Base-by-base conservation (phyloP, 1,139 yeast species). In the Blastobotrys illinoisensis region DNA sequence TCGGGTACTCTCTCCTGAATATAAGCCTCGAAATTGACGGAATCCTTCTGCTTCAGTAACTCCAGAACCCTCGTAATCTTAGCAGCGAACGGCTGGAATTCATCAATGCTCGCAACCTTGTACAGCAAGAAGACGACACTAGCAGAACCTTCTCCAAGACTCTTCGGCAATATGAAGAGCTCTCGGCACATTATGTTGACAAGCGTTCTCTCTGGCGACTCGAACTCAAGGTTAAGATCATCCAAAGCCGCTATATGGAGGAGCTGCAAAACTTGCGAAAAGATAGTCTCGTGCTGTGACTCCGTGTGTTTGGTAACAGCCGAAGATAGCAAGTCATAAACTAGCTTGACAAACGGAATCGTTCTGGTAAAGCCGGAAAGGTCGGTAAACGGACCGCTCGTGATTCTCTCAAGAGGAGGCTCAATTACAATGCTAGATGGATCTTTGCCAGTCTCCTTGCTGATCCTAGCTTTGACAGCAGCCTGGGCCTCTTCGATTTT, bases 401-500 rank as follows among this genome's bases (percentile, higher is more conserved):
- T 52, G 40, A 74, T 63, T 3, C 64, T 63, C 28, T 62, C 64
- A 43, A 74, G 46, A 9, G 67, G 67, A 1, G 77, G 75, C 54
- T 71, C 68, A 44, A 69, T 63, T 3, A 72, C 74, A 23, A 69
- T 60, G 6, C 62, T 58, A 5, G 67, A 68, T 11, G 60, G 36
- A 0, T 67, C 62, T 13, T 53, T 48, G 13, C 65, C 65, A 1
- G 61, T 70, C 56, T 47, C 48, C 50, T 65, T 64, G 11, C 49
- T 44, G n/a, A 68, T 62, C 40, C 75, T 67, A 44, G 78, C 79
- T 59, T 81, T 83, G 49, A 83, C 72, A 20, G 81, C 72, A 49
- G 80, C 69, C 68, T 80, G 76, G 56, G 88, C 80, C 69, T 86
- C 97, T 56, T 90, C 97, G 56, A 91, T 80, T 53, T 83, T 83